Evolutionary conservation across 1,284 basidiomycete species (phyloP).

Genomic region (Vanrija pseudolonga): DNA sequence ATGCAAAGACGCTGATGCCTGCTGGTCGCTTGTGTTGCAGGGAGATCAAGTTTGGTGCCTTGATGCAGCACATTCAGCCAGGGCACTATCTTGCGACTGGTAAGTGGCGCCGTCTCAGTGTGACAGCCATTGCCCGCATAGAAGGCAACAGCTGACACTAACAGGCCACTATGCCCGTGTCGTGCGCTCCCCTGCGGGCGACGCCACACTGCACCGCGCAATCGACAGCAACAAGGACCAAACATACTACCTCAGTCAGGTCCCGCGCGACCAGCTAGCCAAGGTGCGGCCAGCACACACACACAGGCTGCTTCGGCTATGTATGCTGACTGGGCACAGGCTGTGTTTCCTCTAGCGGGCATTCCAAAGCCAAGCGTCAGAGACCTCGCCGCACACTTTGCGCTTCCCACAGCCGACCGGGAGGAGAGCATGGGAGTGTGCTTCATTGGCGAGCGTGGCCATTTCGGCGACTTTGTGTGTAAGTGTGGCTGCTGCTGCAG

Average conservation of each 20-base stretch:
- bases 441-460: conserved; percentile 79
- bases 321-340: conserved; percentile 42
- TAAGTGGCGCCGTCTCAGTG: conserved; percentile 30
- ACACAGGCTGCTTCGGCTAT: not conserved
- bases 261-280: conserved; percentile 61
- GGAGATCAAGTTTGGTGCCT: conserved; percentile 89
- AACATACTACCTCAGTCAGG: conserved; percentile 84
- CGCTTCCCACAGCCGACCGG: conserved; percentile 71
- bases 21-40: conserved; percentile 49
- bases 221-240: conserved; percentile 79
- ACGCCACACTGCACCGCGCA: conserved; percentile 61
- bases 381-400: conserved; percentile 65
- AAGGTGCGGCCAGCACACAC: conserved; percentile 29
- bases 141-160: not conserved
- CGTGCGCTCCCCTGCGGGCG: conserved; percentile 51
- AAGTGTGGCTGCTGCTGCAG: conserved; percentile 17
- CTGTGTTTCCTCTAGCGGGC: conserved; percentile 73
- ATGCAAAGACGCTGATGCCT: too few species aligned
- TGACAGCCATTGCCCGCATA: too few species aligned
- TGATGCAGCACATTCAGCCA: conserved; percentile 61
- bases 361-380: conserved; percentile 69
- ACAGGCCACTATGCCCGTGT: conserved; percentile 87
- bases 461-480: conserved; percentile 75
- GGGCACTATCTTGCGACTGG: conserved; percentile 73
- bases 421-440: conserved; percentile 96